Conservation (phyloP, 2,329 filamentous ascomycete genomes). For the Beauveria rudraprayagi region DNA sequence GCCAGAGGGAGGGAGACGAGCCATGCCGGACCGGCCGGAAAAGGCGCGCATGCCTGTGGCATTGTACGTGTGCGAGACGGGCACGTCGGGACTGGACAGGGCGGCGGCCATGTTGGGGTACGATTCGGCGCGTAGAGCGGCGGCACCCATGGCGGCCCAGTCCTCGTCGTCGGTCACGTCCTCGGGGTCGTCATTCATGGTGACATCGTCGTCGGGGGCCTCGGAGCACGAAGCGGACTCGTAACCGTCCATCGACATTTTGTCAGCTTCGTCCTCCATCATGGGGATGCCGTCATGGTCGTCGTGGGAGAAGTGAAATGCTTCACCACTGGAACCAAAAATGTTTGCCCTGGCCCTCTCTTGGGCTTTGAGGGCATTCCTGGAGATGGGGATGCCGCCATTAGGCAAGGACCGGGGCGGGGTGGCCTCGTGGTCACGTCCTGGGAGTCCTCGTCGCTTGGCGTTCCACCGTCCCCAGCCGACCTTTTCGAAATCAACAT, state of each 20-base stretch:
- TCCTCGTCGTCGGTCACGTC: constrained; percentile 94
- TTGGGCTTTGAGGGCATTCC: constrained; percentile 32
- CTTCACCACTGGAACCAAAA: constrained; percentile 57
- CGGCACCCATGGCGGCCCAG: constrained; percentile 84
- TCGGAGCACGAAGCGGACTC: constrained; percentile 69
- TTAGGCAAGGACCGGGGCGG: constrained; percentile 33
- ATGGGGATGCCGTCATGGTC: constrained; percentile 59
- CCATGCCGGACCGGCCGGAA: constrained; percentile 44
- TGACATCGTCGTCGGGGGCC: constrained; percentile 57
- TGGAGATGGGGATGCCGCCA: constrained; percentile 50
- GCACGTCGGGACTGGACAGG: constrained; percentile 33
- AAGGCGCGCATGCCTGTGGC: constrained; percentile 40
- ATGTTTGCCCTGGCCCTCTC: constrained; percentile 42
- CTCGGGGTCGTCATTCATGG: constrained; percentile 66
- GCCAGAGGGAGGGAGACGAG: constrained; percentile 43
- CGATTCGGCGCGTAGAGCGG: constrained; percentile 64
- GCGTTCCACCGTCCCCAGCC: constrained; percentile 97
- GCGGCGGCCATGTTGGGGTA: constrained; percentile 49
- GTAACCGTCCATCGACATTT: constrained; percentile 77
- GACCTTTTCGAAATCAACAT: constrained; percentile 87
- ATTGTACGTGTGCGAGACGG: constrained; percentile 39
- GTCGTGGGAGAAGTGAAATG: constrained; percentile 68
- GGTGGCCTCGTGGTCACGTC: constrained; percentile 36
- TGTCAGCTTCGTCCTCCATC: constrained; percentile 71
- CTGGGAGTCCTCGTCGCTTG: constrained; percentile 57